A percentile compares a stretch with the other conserved stretches of the same genome.
These are phyloP conservation scores for Porodaedalea pini DNA, from an alignment of 1,284 basidiomycete species.

Conservation along the genomic window DNA sequence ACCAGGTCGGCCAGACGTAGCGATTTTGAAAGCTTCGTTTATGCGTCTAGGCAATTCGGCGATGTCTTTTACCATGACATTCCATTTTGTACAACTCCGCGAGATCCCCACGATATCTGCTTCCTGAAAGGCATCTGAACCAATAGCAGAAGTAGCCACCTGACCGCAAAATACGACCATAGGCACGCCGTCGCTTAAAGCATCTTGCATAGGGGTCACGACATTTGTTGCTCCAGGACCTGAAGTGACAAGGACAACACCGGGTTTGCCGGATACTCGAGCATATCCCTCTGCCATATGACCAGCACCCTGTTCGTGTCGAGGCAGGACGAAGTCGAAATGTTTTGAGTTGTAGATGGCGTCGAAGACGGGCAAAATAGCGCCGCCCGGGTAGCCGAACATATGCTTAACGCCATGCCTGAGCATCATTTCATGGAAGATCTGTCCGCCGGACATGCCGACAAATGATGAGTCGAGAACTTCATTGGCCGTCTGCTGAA, in stretches of 20 bases:
- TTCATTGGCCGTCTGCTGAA: slow-evolving; percentile 40
- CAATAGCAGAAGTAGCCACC: slow-evolving; percentile 97
- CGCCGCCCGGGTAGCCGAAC: slow-evolving; percentile 97
- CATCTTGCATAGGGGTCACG: slow-evolving; percentile 97
- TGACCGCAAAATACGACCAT: slow-evolving; percentile 96
- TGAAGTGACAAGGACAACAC: slow-evolving; percentile 96
- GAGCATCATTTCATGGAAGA: slow-evolving; percentile 99
- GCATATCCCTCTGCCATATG: slow-evolving; percentile 99
- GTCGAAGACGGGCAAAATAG: slow-evolving; percentile 97
- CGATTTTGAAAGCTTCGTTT: slow-evolving; percentile 99
- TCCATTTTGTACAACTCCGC: slow-evolving; percentile 98
- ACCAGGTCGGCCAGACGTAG: slow-evolving; percentile 92
- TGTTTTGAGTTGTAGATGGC: slow-evolving; percentile 96
- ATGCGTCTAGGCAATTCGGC: slow-evolving; percentile 91
- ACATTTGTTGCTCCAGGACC: slow-evolving; percentile 98
- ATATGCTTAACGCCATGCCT: slow-evolving; percentile 95
- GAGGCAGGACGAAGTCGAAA: slow-evolving; percentile 93
- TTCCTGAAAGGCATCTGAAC: slow-evolving; percentile 98
- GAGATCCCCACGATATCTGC: slow-evolving; percentile 97
- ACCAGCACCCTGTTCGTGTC: slow-evolving; percentile 97
- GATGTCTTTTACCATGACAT: slow-evolving; percentile 99
- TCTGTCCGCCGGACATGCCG: slow-evolving; percentile 93
- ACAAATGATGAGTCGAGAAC: slow-evolving; percentile 77
- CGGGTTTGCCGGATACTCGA: slow-evolving; percentile 95
- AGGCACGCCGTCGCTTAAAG: slow-evolving; percentile 91